Percentiles rank a stretch among this genome's conserved stretches.
phyloP scores from a whole-genome alignment of 768 basidiomycete species.

The Xanthoconium purpureum region DNA sequence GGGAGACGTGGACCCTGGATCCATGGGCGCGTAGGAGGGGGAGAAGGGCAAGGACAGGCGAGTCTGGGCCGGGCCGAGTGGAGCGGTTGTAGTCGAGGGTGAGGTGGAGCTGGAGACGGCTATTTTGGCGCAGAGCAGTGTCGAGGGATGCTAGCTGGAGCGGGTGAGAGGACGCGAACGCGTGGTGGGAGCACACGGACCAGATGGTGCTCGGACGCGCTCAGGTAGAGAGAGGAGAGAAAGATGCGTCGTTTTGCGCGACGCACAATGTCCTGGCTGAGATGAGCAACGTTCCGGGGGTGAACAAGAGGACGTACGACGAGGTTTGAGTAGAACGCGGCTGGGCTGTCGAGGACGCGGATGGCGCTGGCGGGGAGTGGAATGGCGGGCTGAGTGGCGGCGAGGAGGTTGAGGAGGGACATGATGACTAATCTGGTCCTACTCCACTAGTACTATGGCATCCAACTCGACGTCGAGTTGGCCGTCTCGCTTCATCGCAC shows the following conservation, averaged over 20 bases:
- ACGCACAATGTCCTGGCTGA: constrained; percentile 63
- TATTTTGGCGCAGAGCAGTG: constrained; percentile 54
- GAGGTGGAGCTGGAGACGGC: constrained; percentile 62
- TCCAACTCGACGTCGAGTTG: not conserved
- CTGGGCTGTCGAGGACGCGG: constrained; percentile 53
- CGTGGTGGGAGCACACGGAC: constrained; percentile 44
- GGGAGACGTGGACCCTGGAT: constrained; percentile 65
- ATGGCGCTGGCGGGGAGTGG: constrained; percentile 45
- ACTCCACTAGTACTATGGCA: not conserved
- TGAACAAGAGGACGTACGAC: constrained; percentile 42
- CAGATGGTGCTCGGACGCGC: constrained; percentile 71
- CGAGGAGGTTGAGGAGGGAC: constrained; percentile 24
- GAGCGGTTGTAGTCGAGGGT: constrained; percentile 81
- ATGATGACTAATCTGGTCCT: constrained; percentile 23
- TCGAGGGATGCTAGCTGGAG: constrained; percentile 71
- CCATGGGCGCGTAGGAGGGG: constrained; percentile 75
- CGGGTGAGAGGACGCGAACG: not conserved
- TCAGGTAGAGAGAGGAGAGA: constrained; percentile 88
- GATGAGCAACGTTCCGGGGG: not conserved
- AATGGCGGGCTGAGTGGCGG: constrained; percentile 47
- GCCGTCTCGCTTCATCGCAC: not conserved
- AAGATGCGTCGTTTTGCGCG: constrained; percentile 80
- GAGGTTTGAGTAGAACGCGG: constrained; percentile 53
- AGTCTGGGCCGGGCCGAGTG: constrained; percentile 67
- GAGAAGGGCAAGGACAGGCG: constrained; percentile 64